A percentile compares a stretch with the other conserved stretches of the same genome.
These are phyloP conservation scores for Hansenula sp. DNA, from an alignment of 1,139 yeast species.

Conservation along the genomic window DNA sequence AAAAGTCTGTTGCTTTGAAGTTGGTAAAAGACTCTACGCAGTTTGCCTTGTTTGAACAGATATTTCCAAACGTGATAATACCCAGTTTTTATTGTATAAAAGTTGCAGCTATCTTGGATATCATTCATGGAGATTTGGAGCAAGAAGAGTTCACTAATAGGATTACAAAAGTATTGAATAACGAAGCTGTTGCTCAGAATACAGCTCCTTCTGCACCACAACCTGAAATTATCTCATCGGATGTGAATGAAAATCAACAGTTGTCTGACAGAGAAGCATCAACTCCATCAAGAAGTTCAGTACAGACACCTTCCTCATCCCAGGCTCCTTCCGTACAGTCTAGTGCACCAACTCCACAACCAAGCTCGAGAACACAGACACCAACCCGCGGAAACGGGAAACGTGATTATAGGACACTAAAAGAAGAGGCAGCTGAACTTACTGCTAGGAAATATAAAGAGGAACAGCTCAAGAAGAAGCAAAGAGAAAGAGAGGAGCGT, in stretches of 20 bases:
- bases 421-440: slow-evolving; percentile 34
- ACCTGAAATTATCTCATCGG: not conserved
- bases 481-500: slow-evolving; percentile 42
- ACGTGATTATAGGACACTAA: slow-evolving; percentile 23
- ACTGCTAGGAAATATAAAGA: slow-evolving; percentile 37
- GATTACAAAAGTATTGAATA: slow-evolving; percentile 17
- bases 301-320: not conserved
- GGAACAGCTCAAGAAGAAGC: slow-evolving; percentile 33
- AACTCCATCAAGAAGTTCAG: not conserved
- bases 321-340: not conserved
- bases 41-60: slow-evolving; percentile 42
- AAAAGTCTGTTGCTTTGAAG: slow-evolving; percentile 38
- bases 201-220: not conserved
- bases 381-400: slow-evolving; percentile 1
- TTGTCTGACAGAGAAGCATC: too few species aligned
- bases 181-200: slow-evolving; percentile 3
- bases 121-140: slow-evolving; percentile 31
- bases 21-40: slow-evolving; percentile 43
- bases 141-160: slow-evolving; percentile 26
- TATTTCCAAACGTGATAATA: slow-evolving; percentile 40
- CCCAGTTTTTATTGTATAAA: slow-evolving; percentile 49
- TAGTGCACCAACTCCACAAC: not conserved
- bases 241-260: too few species aligned
- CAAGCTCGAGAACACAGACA: not conserved
- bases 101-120: slow-evolving; percentile 41